phyloP scores from a whole-genome alignment of 352 stramenopile species.

The Phytopythium boreale region DNA sequence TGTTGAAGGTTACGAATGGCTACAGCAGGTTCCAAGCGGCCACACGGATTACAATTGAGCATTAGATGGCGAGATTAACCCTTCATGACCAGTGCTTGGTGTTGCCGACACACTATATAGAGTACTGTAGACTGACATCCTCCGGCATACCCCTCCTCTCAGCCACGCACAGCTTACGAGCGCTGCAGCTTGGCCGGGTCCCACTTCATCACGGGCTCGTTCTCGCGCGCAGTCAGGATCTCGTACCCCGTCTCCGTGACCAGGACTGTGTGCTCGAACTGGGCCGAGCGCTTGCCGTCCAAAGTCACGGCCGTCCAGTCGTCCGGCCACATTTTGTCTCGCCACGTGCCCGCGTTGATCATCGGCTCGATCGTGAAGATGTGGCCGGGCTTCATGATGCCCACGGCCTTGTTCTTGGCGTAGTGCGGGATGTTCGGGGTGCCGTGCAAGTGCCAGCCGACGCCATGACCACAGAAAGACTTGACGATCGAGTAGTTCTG shows the following conservation, averaged over 20 bases:
- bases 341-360: constrained; percentile 94
- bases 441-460: constrained; percentile 96
- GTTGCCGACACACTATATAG: no score
- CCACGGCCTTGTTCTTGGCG: constrained; percentile 95
- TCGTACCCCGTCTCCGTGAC: constrained; percentile 96
- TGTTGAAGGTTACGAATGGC: no score
- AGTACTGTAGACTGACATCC: no score
- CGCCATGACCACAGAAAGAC: constrained; percentile 97
- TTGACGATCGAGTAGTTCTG: constrained; percentile 91
- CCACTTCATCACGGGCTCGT: constrained; percentile 80
- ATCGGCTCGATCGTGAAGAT: constrained; percentile 99
- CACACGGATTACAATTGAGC: no score
- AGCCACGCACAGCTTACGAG: constrained; percentile 6
- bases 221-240: constrained; percentile 90
- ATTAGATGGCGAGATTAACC: no score
- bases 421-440: constrained; percentile 97
- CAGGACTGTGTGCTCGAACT: constrained; percentile 96
- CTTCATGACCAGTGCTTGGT: no score
- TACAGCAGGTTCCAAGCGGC: no score
- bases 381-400: constrained; percentile 94
- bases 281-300: constrained; percentile 93
- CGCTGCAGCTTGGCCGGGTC: constrained; percentile 70
- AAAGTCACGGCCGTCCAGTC: constrained; percentile 96
- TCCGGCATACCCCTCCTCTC: no score
- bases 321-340: constrained; percentile 92